Percentiles rank a stretch among this genome's conserved stretches.
These are phyloP conservation scores for Magnusiomyces tetraspermus DNA, from an alignment of 1,139 yeast genomes.

Conservation along the genomic window DNA sequence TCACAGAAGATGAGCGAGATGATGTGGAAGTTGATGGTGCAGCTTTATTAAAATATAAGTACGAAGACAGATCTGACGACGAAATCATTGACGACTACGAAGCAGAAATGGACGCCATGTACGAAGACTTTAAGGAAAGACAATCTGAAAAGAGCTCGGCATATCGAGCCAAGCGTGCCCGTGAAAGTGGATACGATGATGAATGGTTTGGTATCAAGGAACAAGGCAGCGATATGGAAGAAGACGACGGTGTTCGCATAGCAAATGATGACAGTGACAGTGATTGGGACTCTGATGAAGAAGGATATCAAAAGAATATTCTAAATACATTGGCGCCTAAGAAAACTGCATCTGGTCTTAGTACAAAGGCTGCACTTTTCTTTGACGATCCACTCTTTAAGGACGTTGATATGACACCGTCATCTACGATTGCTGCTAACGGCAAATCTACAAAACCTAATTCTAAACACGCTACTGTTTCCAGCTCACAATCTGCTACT, in stretches of 20 bases:
- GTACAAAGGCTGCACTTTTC: slow-evolving; percentile 63
- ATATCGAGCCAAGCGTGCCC: slow-evolving; percentile 64
- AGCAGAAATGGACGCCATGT: slow-evolving; percentile 74
- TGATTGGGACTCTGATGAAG: slow-evolving; percentile 46
- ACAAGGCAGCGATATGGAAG: slow-evolving; percentile 30
- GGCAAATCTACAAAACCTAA: slow-evolving; percentile 9
- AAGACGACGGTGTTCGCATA: slow-evolving; percentile 24
- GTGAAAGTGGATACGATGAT: slow-evolving; percentile 50
- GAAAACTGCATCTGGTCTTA: slow-evolving; percentile 44
- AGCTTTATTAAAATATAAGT: slow-evolving; percentile 23
- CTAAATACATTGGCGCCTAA: slow-evolving; percentile 47
- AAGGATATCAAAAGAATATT: slow-evolving; percentile 56
- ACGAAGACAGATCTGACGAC: slow-evolving; percentile 39
- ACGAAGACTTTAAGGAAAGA: slow-evolving; percentile 59
- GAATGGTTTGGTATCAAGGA: slow-evolving; percentile 78
- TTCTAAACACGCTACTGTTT: neutral
- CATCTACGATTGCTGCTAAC: slow-evolving; percentile 23
- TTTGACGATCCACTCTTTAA: slow-evolving; percentile 74
- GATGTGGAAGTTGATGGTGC: slow-evolving; percentile 39
- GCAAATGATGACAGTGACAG: slow-evolving; percentile 17
- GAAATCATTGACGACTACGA: slow-evolving; percentile 67
- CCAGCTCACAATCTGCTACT: slow-evolving; percentile 6
- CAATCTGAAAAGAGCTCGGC: slow-evolving; percentile 74
- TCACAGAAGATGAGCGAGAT: slow-evolving; percentile 41
- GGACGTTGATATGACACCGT: slow-evolving; percentile 41